phyloP scores from a whole-genome alignment of 2,329 filamentous ascomycete species.

The Fusarium acutatum region DNA sequence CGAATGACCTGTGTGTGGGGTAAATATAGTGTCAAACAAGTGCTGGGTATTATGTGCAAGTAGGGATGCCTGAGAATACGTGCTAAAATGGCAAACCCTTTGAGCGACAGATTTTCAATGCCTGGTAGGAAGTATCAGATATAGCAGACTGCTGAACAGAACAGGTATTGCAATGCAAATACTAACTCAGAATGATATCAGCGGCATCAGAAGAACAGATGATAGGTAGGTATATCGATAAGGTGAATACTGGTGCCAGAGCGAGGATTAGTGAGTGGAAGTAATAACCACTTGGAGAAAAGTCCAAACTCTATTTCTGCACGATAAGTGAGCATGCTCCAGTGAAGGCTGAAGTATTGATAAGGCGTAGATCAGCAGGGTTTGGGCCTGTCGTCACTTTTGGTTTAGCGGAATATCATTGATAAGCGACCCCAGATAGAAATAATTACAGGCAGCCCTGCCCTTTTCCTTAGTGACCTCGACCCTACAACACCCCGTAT shows the following conservation, averaged over 20 bases:
- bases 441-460: not conserved
- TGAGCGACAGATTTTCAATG: not conserved
- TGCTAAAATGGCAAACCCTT: not conserved
- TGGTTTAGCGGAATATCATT: not conserved
- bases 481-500: not conserved
- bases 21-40: not conserved
- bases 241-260: not conserved
- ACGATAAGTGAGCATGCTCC: not conserved
- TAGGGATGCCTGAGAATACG: not conserved
- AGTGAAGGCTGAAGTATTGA: not conserved
- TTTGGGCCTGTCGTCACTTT: not conserved
- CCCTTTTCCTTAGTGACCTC: not conserved
- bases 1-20: not conserved
- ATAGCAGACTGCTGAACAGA: not conserved
- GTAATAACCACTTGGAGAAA: not conserved
- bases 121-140: not conserved
- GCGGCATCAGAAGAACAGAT: constrained; percentile 4
- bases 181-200: not conserved
- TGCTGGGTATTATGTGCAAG: too few relatives aligned
- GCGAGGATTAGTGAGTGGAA: not conserved
- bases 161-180: not conserved
- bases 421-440: not conserved
- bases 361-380: not conserved
- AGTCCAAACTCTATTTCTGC: not conserved
- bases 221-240: not conserved